A percentile compares a stretch with the other conserved stretches of the same genome.
These are phyloP conservation scores for Aspergillus sp. DNA, from an alignment of 2,329 filamentous ascomycete genomes.

Conservation along the genomic window DNA sequence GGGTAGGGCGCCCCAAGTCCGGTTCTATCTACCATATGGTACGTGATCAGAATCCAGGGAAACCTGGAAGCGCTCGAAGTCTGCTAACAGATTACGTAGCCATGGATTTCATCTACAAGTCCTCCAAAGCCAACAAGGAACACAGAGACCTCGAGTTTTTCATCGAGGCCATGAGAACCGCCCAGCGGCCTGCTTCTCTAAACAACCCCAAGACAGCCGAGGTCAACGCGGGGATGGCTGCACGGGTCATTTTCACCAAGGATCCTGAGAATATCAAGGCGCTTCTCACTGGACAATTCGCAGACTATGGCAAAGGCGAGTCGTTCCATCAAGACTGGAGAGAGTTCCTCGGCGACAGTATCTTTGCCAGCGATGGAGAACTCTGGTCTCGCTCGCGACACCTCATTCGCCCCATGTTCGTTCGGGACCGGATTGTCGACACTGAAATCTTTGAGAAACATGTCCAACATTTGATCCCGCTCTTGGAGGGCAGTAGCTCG, in stretches of 20 bases:
- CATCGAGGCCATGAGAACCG: constrained; percentile 48
- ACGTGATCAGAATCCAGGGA: constrained; percentile 6
- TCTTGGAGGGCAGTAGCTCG: constrained; percentile 55
- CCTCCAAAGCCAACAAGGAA: constrained; percentile 51
- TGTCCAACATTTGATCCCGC: constrained; percentile 66
- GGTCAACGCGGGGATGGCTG: constrained; percentile 27
- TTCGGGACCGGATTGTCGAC: constrained; percentile 79
- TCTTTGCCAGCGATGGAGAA: constrained; percentile 76
- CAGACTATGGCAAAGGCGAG: constrained; percentile 77
- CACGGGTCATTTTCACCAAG: constrained; percentile 68
- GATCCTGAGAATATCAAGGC: constrained; percentile 92
- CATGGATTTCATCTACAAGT: constrained; percentile 61
- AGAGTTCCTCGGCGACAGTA: constrained; percentile 79
- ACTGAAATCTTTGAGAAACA: constrained; percentile 80
- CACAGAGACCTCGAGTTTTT: constrained; percentile 64
- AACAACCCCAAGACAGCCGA: constrained; percentile 26
- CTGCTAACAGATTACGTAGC: constrained; percentile 44
- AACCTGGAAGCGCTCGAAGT: no score
- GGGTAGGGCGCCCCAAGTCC: constrained; percentile 31
- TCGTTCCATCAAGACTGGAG: constrained; percentile 72
- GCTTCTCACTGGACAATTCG: constrained; percentile 81
- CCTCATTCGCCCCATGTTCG: constrained; percentile 82
- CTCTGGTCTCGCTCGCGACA: constrained; percentile 80
- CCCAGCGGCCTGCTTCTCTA: constrained; percentile 28
- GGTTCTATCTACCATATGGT: constrained; percentile 37